Base-by-base conservation (phyloP, 1,139 yeast genomes). In the Blastobotrys capitulatus region DNA sequence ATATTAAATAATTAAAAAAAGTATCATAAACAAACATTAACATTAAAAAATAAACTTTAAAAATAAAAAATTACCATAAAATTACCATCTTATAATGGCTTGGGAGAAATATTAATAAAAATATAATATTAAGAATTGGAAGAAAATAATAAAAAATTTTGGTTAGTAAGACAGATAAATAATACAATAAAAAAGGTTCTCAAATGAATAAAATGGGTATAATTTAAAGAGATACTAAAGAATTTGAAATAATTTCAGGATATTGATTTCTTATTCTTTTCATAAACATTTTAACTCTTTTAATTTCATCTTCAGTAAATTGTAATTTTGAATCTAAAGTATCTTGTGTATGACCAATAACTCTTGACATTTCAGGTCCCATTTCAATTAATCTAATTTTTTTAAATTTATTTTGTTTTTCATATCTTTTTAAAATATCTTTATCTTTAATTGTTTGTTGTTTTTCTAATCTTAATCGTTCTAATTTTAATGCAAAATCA, bases 251-350 rank as follows among this genome's bases (percentile, higher is more conserved):
- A 4, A 43, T 40, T 16, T 36, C 36, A 3, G 47, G 47, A 27
- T 16, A 38, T 27, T 31, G 12, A 13, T 6, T 6, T 29, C n/a
- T 29, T 6, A 47, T 44, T 19, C 32, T 5, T 26, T 42, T 26
- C 47, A 46, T 44, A 26, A 29, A 40, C 38, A 39, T 39, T 42
- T 39, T 41, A 36, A 42, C 46, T 31, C 76, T 75, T 1, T 63
- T 62, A 4, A 75, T 61, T 56, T 86, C 89, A 46, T 78, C 68
- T 38, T 68, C 69, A 27, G 70, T 60, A 6, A 66, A 53, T 10
- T 75, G 78, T 7, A 43, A 67, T 56, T 69, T 63, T 35, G 71
- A 66, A 38, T 78, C 76, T n/a, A 67, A 37, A n/a, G 54, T 53
- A 12, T 41, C 49, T 27, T 48, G 51, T 27, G 40, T 50, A 35